Evolutionary conservation across 2,329 filamentous ascomycete genomes (phyloP).

Genomic region (Alternaria sp.): DNA sequence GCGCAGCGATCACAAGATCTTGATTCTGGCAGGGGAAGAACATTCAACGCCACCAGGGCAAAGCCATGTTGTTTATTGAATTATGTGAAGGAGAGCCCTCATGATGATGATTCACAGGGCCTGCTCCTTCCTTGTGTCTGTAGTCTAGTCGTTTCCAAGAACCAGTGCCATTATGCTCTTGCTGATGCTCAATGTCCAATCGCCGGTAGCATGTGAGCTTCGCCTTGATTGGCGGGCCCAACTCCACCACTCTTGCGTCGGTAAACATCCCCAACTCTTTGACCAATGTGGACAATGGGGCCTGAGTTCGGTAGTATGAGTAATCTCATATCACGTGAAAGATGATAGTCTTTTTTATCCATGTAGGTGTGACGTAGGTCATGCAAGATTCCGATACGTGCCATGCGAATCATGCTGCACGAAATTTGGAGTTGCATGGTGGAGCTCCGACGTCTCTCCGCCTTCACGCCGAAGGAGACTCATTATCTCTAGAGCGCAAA

Average conservation of each 20-base stretch:
- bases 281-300: not conserved
- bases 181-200: not conserved
- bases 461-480: not conserved
- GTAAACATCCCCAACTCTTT: not conserved
- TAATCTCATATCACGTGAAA: not conserved
- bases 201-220: not conserved
- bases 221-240: not conserved
- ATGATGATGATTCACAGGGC: not conserved
- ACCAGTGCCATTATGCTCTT: not conserved
- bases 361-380: not conserved
- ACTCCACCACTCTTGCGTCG: not conserved
- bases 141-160: not conserved
- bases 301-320: not conserved
- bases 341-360: not conserved
- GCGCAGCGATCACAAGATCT: not conserved
- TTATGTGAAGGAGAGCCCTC: not conserved
- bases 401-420: not conserved
- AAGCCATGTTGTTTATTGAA: not conserved
- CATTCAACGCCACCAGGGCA: not conserved
- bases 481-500: not conserved
- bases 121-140: not conserved
- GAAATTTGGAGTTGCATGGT: not conserved
- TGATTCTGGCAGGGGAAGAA: not conserved
- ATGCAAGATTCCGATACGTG: not conserved
- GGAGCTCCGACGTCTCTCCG: not conserved